Evolutionary conservation across 176 grass and related monocot genomes (phyloP).

Genomic region (Tillandsia leiboldiana): DNA sequence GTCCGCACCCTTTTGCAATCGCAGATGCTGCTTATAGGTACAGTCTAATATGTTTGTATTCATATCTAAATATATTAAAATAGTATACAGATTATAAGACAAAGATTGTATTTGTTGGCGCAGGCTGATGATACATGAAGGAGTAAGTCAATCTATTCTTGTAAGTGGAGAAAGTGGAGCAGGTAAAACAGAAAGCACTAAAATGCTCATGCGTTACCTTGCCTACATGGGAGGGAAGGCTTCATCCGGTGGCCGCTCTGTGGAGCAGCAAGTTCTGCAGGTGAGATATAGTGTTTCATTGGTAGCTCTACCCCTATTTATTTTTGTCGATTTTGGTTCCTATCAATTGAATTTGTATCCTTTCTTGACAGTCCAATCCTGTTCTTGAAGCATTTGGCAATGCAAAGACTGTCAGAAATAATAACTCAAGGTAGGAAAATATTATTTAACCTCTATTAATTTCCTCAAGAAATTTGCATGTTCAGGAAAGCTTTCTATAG

Average conservation of each 20-base stretch:
- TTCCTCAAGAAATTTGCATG: background rate
- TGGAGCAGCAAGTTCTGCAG: constrained; percentile 95
- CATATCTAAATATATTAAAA: constrained; percentile 11
- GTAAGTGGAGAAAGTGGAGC: constrained; percentile 98
- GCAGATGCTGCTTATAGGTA: constrained; percentile 94
- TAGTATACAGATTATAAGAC: background rate
- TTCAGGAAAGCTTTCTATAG: background rate
- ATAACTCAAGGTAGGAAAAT: constrained; percentile 71
- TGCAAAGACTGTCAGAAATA: constrained; percentile 97
- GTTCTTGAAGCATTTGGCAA: constrained; percentile 99
- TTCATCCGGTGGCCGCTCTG: constrained; percentile 54
- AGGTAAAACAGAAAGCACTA: constrained; percentile 97
- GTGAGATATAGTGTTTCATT: constrained; percentile 23
- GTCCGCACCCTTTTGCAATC: constrained; percentile 88
- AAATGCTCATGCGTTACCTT: constrained; percentile 97
- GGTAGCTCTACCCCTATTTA: constrained; percentile 6
- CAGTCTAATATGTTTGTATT: constrained; percentile 34
- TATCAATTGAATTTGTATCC: constrained; percentile 16
- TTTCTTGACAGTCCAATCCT: constrained; percentile 71
- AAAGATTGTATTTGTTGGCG: constrained; percentile 7
- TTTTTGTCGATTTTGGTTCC: constrained; percentile 3
- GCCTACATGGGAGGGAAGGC: constrained; percentile 92
- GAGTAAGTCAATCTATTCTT: constrained; percentile 71
- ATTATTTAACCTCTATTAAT: background rate
- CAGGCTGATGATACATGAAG: constrained; percentile 73